Conservation (phyloP, 2,329 filamentous ascomycete species). For the Alternaria ventricosa region DNA sequence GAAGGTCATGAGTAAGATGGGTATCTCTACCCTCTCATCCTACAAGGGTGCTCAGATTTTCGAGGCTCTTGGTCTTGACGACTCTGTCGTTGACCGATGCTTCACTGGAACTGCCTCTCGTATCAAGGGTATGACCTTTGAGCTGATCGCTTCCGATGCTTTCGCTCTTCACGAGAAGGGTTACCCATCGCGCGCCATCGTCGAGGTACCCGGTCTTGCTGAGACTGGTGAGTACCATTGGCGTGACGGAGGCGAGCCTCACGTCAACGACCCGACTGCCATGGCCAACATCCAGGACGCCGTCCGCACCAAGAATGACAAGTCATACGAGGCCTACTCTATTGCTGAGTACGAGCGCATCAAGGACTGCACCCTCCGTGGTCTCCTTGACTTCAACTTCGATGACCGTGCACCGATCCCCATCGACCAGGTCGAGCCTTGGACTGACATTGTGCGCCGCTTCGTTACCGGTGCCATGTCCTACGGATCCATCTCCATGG, state of each 20-base stretch:
- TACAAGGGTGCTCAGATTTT: constrained; percentile 99
- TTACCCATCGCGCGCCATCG: constrained; percentile 80
- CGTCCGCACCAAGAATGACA: constrained; percentile 95
- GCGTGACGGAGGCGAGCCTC: constrained; percentile 93
- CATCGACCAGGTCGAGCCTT: constrained; percentile 96
- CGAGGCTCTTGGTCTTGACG: constrained; percentile 91
- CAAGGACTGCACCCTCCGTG: constrained; percentile 93
- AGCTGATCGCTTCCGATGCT: constrained; percentile 90
- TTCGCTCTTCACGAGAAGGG: constrained; percentile 95
- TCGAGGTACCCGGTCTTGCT: constrained; percentile 77
- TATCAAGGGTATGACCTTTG: constrained; percentile 92
- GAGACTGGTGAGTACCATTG: constrained; percentile 98
- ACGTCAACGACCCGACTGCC: constrained; percentile 92
- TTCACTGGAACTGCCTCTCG: constrained; percentile 94
- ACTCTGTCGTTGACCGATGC: constrained; percentile 89
- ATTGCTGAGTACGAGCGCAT: constrained; percentile 93
- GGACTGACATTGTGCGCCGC: constrained; percentile 95
- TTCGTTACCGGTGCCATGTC: constrained; percentile 99
- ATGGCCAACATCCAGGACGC: constrained; percentile 98
- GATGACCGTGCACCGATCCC: constrained; percentile 84
- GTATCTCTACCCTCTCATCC: constrained; percentile 92
- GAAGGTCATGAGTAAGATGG: constrained; percentile 99
- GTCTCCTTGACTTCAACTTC: constrained; percentile 94
- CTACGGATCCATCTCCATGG: constrained; percentile 98
- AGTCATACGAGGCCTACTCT: constrained; percentile 97